Evolutionary conservation across 768 basidiomycete genomes (phyloP).

Genomic region (Kwoniella mangroviensis): DNA sequence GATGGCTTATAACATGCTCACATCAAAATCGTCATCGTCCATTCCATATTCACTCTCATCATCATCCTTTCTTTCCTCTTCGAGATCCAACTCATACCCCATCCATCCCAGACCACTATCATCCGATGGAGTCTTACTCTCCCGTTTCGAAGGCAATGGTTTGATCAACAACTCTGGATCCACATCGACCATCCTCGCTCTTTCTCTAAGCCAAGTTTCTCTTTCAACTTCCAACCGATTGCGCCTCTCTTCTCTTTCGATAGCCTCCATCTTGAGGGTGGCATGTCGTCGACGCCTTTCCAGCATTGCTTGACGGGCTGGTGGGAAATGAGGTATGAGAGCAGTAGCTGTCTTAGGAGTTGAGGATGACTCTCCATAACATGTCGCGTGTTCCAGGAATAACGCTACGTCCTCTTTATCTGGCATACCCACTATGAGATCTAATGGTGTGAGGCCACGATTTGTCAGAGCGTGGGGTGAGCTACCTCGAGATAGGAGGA

Average conservation of each 20-base stretch:
- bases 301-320: slow-evolving; percentile 64
- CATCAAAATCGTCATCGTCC: slow-evolving; percentile 38
- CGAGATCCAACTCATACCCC: slow-evolving; percentile 65
- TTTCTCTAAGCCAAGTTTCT: slow-evolving; percentile 43
- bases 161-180: slow-evolving; percentile 33
- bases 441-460: slow-evolving; percentile 81
- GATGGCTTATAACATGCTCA: background rate
- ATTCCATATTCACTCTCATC: slow-evolving; percentile 61
- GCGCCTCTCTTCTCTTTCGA: slow-evolving; percentile 31
- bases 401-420: slow-evolving; percentile 83
- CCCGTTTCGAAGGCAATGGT: slow-evolving; percentile 9
- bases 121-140: slow-evolving; percentile 13
- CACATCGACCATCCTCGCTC: slow-evolving; percentile 41
- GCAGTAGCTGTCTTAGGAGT: slow-evolving; percentile 17
- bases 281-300: slow-evolving; percentile 65
- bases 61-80: slow-evolving; percentile 66
- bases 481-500: slow-evolving; percentile 89
- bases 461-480: slow-evolving; percentile 77
- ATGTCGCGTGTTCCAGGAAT: slow-evolving; percentile 75
- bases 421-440: slow-evolving; percentile 80
- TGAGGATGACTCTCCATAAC: slow-evolving; percentile 31
- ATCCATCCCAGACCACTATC: slow-evolving; percentile 28
- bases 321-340: slow-evolving; percentile 24
- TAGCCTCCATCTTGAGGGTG: slow-evolving; percentile 7
- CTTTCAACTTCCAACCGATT: slow-evolving; percentile 25